phyloP scores from a whole-genome alignment of 2,329 filamentous ascomycete genomes.

The Phialophora expanda region DNA sequence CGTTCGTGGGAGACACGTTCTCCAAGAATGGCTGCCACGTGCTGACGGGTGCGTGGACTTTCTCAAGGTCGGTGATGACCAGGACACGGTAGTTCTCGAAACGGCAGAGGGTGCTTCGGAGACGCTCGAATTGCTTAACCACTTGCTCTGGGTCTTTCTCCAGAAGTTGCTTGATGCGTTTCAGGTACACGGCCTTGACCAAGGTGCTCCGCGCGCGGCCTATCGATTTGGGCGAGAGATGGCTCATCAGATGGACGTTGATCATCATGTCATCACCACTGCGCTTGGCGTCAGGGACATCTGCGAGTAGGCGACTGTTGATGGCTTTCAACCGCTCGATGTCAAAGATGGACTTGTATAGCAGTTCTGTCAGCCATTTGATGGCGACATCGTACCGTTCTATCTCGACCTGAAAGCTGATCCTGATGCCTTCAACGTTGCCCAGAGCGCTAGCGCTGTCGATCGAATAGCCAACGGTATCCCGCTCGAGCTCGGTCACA shows the following conservation, averaged over 20 bases:
- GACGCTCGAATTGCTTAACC: conserved; percentile 74
- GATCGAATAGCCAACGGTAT: conserved; percentile 84
- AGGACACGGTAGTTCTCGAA: conserved; percentile 85
- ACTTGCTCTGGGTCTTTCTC: conserved; percentile 76
- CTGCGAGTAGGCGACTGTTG: conserved; percentile 81
- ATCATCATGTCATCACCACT: conserved; percentile 70
- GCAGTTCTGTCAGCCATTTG: conserved; percentile 80
- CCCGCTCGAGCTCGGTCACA: conserved; percentile 85
- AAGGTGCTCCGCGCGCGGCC: conserved; percentile 79
- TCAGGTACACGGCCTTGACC: conserved; percentile 85
- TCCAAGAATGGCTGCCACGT: conserved; percentile 73
- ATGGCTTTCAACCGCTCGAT: conserved; percentile 66
- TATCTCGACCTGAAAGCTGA: conserved; percentile 84
- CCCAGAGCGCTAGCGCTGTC: conserved; percentile 70
- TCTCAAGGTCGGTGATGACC: conserved; percentile 79
- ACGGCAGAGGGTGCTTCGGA: conserved; percentile 77
- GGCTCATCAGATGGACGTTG: conserved; percentile 73
- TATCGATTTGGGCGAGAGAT: conserved; percentile 77
- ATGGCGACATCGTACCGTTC: conserved; percentile 85
- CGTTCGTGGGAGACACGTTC: conserved; percentile 57
- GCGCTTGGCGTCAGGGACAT: conserved; percentile 90
- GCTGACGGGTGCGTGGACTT: conserved; percentile 74
- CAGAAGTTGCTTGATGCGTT: conserved; percentile 80
- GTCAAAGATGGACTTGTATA: conserved; percentile 90
- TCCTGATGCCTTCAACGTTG: conserved; percentile 79